phyloP scores from a whole-genome alignment of 768 basidiomycete genomes.

The Sarcodon aspratus region DNA sequence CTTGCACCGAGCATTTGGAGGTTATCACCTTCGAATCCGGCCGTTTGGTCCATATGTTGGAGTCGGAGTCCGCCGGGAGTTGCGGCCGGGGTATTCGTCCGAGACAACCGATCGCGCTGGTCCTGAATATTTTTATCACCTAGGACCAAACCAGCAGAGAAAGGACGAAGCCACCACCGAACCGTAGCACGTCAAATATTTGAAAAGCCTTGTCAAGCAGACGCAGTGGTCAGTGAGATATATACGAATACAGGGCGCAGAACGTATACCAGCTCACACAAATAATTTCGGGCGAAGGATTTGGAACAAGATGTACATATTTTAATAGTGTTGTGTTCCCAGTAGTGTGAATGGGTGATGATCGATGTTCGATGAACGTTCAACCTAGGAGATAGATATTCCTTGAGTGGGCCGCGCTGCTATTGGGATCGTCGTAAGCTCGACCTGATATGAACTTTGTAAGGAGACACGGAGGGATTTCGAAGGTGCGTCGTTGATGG shows the following conservation, averaged over 20 bases:
- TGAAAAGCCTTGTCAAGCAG: slow-evolving; percentile 91
- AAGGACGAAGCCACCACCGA: slow-evolving; percentile 86
- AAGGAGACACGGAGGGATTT: too few relatives aligned
- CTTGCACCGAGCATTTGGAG: slow-evolving; percentile 80
- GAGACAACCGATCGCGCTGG: slow-evolving; percentile 74
- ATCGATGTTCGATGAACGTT: too few relatives aligned
- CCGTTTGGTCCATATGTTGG: slow-evolving; percentile 97
- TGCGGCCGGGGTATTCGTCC: slow-evolving; percentile 98
- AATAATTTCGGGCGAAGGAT: too few relatives aligned
- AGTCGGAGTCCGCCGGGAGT: slow-evolving; percentile 89
- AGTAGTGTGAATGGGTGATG: too few relatives aligned
- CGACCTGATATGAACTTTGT: too few relatives aligned
- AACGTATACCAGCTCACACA: slow-evolving; percentile 69
- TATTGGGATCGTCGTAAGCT: too few relatives aligned
- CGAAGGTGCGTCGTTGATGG: too few relatives aligned
- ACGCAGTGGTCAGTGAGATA: neutral
- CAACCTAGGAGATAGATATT: too few relatives aligned
- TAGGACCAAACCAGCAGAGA: slow-evolving; percentile 92
- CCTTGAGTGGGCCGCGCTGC: too few relatives aligned
- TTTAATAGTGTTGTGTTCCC: too few relatives aligned
- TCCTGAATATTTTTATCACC: slow-evolving; percentile 94
- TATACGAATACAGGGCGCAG: neutral
- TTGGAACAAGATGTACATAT: too few relatives aligned
- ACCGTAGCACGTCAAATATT: slow-evolving; percentile 93
- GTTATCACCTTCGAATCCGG: slow-evolving; percentile 86